Conservation (phyloP, 352 stramenopile species). For the Phytophthora vignae region DNA sequence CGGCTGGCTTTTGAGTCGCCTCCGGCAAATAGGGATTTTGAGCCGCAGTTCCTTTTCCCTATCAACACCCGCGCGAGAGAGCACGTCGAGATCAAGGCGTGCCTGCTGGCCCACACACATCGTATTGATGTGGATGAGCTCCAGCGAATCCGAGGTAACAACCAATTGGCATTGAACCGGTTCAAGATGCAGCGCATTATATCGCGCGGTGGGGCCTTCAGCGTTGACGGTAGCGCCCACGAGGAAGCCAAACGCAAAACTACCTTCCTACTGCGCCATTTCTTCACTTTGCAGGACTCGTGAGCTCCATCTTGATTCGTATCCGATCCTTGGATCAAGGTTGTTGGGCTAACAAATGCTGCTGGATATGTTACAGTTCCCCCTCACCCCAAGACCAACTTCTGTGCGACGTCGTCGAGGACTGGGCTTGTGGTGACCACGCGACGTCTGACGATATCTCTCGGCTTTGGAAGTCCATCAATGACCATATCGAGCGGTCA, state of each 20-base stretch:
- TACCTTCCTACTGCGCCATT: conserved; percentile 73
- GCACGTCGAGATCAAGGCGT: conserved; percentile 75
- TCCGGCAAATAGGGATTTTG: neutral
- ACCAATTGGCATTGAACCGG: conserved; percentile 45
- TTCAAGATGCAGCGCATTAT: conserved; percentile 57
- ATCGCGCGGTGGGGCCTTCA: conserved; percentile 40
- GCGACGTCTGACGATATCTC: conserved; percentile 53
- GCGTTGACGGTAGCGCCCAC: conserved; percentile 50
- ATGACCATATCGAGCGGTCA: conserved; percentile 71
- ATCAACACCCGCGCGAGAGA: conserved; percentile 46
- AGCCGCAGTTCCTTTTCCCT: conserved; percentile 26
- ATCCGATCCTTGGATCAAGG: neutral
- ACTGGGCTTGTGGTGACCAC: conserved; percentile 61
- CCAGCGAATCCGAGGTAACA: conserved; percentile 48
- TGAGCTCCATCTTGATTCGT: conserved; percentile 4
- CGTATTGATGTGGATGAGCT: conserved; percentile 69
- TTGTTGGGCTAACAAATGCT: conserved; percentile 12
- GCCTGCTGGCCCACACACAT: conserved; percentile 71
- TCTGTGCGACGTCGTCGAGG: conserved; percentile 70
- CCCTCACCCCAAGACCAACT: conserved; percentile 47
- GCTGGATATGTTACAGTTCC: neutral
- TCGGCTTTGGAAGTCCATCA: conserved; percentile 68
- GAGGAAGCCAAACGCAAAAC: conserved; percentile 72
- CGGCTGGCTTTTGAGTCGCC: conserved; percentile 9
- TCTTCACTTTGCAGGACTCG: conserved; percentile 61